A percentile compares a stretch with the other conserved stretches of the same genome.
Conservation (phyloP, 192 early-diverging fungal genomes). For the Podila minutissima region DNA sequence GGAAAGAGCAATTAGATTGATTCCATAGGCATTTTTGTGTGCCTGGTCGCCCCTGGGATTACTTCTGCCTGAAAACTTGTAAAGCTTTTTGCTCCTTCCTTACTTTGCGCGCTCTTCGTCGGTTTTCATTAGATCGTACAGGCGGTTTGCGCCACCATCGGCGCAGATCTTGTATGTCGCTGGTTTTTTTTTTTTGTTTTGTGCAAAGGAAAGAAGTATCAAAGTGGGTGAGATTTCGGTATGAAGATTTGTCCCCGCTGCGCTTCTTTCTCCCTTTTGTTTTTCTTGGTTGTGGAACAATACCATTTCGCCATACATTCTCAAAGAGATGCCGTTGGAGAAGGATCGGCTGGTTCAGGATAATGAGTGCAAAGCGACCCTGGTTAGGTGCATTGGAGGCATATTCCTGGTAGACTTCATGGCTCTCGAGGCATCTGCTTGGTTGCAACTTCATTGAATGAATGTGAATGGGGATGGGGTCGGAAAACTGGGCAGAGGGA, state of each 20-base stretch:
- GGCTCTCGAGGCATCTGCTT: slow-evolving; percentile 36
- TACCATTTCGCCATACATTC: slow-evolving; percentile 53
- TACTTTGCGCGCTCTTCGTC: slow-evolving; percentile 55
- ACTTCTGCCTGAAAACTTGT: too few relatives aligned
- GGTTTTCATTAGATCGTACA: slow-evolving; percentile 73
- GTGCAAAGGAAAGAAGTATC: too few relatives aligned
- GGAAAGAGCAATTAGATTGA: too few relatives aligned
- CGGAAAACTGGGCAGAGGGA: too few relatives aligned
- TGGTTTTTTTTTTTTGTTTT: slow-evolving; percentile 8
- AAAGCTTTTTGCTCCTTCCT: background rate
- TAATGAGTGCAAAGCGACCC: slow-evolving; percentile 60
- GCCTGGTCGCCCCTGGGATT: too few relatives aligned
- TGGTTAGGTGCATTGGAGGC: background rate
- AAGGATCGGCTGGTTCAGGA: slow-evolving; percentile 81
- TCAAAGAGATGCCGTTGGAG: slow-evolving; percentile 42
- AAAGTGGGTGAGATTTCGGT: background rate
- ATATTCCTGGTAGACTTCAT: slow-evolving; percentile 2
- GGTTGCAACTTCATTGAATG: slow-evolving; percentile 33
- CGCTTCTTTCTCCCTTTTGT: background rate
- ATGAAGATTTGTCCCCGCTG: background rate
- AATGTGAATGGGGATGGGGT: background rate
- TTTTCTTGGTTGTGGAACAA: background rate
- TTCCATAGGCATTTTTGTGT: too few relatives aligned
- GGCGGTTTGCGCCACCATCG: slow-evolving; percentile 91
- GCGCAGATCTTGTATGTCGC: slow-evolving; percentile 75